Percentiles rank a stretch among this genome's conserved stretches.
Evolutionary conservation across 495 filamentous ascomycete species (phyloP).

Genomic region (Cercophora scortea): DNA sequence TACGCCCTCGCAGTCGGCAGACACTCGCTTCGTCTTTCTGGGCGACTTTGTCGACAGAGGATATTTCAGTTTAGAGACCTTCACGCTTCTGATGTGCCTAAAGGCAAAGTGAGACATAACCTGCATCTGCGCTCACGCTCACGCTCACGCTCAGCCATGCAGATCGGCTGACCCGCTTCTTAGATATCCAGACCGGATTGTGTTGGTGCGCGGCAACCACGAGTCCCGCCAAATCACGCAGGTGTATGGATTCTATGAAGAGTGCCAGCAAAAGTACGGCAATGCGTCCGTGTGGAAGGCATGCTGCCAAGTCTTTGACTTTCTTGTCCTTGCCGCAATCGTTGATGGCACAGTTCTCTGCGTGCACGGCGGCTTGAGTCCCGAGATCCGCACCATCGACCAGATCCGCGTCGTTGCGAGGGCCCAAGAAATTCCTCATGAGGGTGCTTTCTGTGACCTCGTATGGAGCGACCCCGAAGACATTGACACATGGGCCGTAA

Average conservation of each 20-base stretch:
- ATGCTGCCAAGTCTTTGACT: slow-evolving; percentile 98
- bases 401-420: slow-evolving; percentile 95
- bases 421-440: slow-evolving; percentile 96
- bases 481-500: slow-evolving; percentile 96
- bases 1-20: slow-evolving; percentile 47
- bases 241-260: slow-evolving; percentile 98
- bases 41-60: slow-evolving; percentile 97
- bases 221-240: slow-evolving; percentile 97
- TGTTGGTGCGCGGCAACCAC: slow-evolving; percentile 93
- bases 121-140: background rate
- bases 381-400: slow-evolving; percentile 92
- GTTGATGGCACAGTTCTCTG: slow-evolving; percentile 95
- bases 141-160: background rate
- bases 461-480: slow-evolving; percentile 99
- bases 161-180: slow-evolving; percentile 16
- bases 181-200: slow-evolving; percentile 91
- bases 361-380: slow-evolving; percentile 93
- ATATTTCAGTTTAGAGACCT: slow-evolving; percentile 95
- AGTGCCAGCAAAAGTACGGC: slow-evolving; percentile 95
- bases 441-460: slow-evolving; percentile 95
- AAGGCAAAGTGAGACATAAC: slow-evolving; percentile 72
- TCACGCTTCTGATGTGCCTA: slow-evolving; percentile 89
- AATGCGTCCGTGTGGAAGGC: slow-evolving; percentile 99
- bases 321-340: slow-evolving; percentile 90
- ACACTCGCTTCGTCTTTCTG: slow-evolving; percentile 88